phyloP scores from a whole-genome alignment of 2,329 filamentous ascomycete species.

The Apiospora saccharicola region DNA sequence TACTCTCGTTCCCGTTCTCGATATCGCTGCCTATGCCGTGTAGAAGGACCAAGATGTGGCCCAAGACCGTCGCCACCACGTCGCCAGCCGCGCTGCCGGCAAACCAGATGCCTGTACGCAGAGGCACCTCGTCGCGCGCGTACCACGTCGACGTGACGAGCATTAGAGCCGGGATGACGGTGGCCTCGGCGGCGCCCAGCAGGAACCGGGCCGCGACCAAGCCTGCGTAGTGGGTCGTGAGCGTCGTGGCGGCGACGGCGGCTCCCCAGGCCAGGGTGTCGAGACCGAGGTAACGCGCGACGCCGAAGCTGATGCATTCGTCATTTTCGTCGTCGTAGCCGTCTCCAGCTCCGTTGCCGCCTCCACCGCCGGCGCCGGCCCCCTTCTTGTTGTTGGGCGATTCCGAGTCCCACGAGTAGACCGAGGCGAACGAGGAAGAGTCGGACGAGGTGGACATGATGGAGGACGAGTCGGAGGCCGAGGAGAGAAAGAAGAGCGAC shows the following conservation, averaged over 20 bases:
- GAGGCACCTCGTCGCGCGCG: constrained; percentile 62
- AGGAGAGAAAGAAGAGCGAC: constrained; percentile 11
- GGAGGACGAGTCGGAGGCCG: constrained; percentile 3
- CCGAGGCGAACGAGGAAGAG: neutral
- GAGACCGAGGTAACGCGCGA: constrained; percentile 54
- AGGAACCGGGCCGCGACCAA: constrained; percentile 59
- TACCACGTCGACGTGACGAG: constrained; percentile 65
- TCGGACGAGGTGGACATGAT: constrained; percentile 14
- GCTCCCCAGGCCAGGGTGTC: constrained; percentile 60
- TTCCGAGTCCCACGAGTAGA: constrained; percentile 1
- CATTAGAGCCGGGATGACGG: constrained; percentile 61
- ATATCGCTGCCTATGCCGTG: constrained; percentile 44
- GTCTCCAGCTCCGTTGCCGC: neutral
- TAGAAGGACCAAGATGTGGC: constrained; percentile 61
- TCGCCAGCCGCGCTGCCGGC: constrained; percentile 58
- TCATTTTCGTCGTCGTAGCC: neutral
- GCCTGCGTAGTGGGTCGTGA: constrained; percentile 56
- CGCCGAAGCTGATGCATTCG: constrained; percentile 45
- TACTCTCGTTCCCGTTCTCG: constrained; percentile 29
- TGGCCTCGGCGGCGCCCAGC: constrained; percentile 62
- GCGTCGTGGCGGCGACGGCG: constrained; percentile 53
- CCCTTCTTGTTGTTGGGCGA: neutral
- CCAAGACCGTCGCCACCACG: constrained; percentile 56
- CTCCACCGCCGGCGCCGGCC: neutral
- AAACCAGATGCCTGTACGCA: constrained; percentile 64